Percentiles rank a stretch among this genome's conserved stretches.
Conservation (phyloP, 2,329 filamentous ascomycete species). For the Fusarium algeriense region DNA sequence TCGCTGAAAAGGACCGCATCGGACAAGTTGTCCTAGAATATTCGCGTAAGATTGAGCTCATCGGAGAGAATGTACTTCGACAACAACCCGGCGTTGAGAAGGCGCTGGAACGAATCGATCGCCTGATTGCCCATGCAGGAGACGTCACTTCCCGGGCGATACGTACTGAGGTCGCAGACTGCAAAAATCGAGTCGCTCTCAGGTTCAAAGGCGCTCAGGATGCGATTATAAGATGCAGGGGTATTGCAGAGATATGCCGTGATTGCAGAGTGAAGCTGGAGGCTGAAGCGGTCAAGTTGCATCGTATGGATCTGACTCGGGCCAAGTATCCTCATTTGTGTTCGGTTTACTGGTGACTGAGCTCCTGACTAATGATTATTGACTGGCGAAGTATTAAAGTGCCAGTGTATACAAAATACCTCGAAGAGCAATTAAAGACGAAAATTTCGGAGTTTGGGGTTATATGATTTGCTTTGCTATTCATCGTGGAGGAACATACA, state of each 20-base stretch:
- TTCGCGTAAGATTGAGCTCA: background rate
- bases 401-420: background rate
- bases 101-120: background rate
- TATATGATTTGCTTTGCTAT: background rate
- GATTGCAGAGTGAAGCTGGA: constrained; percentile 13
- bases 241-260: background rate
- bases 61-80: background rate
- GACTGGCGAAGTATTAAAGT: background rate
- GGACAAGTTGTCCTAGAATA: background rate
- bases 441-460: constrained; percentile 10
- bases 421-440: background rate
- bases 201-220: background rate
- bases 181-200: background rate
- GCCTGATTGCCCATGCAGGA: background rate
- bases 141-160: constrained; percentile 4
- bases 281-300: constrained; percentile 10
- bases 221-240: background rate
- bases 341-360: background rate
- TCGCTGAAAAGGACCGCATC: constrained; percentile 22
- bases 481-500: background rate
- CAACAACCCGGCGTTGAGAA: background rate
- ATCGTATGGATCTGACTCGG: constrained; percentile 13
- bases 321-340: background rate
- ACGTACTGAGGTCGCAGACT: constrained; percentile 10
- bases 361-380: background rate